A percentile compares a stretch with the other conserved stretches of the same genome.
Conservation (phyloP, 2,329 filamentous ascomycete species). For the Pseudogymnoascus sp. region DNA sequence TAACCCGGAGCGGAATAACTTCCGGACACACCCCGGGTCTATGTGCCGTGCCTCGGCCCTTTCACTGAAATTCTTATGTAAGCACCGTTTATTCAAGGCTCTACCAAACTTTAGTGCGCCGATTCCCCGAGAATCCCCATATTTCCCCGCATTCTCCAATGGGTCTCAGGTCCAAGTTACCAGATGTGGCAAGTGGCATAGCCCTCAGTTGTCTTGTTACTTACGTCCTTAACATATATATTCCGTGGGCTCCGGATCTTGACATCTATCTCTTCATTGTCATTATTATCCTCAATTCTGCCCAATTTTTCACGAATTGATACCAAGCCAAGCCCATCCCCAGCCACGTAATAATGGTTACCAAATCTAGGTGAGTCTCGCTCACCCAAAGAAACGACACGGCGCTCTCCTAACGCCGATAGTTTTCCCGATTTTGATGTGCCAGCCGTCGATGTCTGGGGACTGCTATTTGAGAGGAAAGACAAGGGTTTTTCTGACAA, state of each 20-base stretch:
- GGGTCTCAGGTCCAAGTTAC: slow-evolving; percentile 11
- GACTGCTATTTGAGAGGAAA: slow-evolving; percentile 64
- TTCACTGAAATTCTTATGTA: neutral
- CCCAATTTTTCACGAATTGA: slow-evolving; percentile 21
- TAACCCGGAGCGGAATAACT: slow-evolving; percentile 3
- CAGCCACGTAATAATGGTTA: slow-evolving; percentile 11
- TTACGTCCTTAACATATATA: slow-evolving; percentile 20
- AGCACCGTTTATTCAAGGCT: neutral
- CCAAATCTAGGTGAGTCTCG: slow-evolving; percentile 2
- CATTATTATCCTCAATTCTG: slow-evolving; percentile 23
- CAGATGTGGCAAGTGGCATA: slow-evolving; percentile 21
- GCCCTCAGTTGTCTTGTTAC: slow-evolving; percentile 17
- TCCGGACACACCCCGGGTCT: neutral
- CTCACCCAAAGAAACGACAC: neutral
- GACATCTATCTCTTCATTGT: slow-evolving; percentile 21
- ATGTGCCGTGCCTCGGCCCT: slow-evolving; percentile 10
- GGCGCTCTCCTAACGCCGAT: neutral
- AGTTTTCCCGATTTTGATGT: slow-evolving; percentile 57
- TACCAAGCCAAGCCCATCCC: slow-evolving; percentile 15
- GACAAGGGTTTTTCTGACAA: slow-evolving; percentile 59
- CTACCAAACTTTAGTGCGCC: neutral
- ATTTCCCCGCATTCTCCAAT: slow-evolving; percentile 1
- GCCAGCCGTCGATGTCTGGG: slow-evolving; percentile 71
- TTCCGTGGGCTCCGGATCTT: slow-evolving; percentile 23
- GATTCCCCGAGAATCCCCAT: slow-evolving; percentile 4